These are phyloP conservation scores for Bruguiera gymnorhiza DNA, from an alignment of 345 rosid genomes.

Conservation along the genomic window DNA sequence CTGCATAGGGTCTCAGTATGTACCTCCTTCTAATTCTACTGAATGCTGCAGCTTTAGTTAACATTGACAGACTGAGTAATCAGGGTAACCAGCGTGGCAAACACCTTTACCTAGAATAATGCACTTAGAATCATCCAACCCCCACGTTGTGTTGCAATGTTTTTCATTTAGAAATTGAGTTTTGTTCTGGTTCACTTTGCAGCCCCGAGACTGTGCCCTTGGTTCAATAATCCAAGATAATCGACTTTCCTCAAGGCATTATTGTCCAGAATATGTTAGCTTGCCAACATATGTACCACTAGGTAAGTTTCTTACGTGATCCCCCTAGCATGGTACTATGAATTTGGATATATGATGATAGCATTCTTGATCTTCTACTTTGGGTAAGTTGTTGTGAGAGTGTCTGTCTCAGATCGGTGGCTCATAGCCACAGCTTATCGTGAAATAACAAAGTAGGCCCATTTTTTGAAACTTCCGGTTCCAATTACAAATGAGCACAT, in stretches of 20 bases:
- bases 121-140: too few relatives aligned
- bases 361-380: background rate
- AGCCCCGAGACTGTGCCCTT: conserved; percentile 70
- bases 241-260: conserved; percentile 35
- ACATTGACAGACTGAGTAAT: too few relatives aligned
- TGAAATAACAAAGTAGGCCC: background rate
- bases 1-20: background rate
- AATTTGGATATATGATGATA: background rate
- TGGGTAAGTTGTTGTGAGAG: background rate
- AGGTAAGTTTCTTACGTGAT: conserved; percentile 41
- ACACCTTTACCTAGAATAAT: too few relatives aligned
- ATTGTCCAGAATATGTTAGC: conserved; percentile 83
- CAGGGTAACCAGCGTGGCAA: too few relatives aligned
- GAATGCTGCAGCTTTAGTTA: too few relatives aligned
- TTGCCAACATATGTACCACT: conserved; percentile 53
- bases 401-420: background rate
- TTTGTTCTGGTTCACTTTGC: conserved; percentile 28
- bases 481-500: background rate
- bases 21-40: too few relatives aligned
- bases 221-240: conserved; percentile 21
- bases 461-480: background rate
- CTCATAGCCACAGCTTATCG: background rate
- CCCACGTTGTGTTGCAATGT: too few relatives aligned
- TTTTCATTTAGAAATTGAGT: conserved; percentile 9
- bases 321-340: background rate